A percentile compares a stretch with the other conserved stretches of the same genome.
These are phyloP conservation scores for Dysphania ambrosioides DNA, from an alignment of 148 eudicot genomes.

Conservation along the genomic window DNA sequence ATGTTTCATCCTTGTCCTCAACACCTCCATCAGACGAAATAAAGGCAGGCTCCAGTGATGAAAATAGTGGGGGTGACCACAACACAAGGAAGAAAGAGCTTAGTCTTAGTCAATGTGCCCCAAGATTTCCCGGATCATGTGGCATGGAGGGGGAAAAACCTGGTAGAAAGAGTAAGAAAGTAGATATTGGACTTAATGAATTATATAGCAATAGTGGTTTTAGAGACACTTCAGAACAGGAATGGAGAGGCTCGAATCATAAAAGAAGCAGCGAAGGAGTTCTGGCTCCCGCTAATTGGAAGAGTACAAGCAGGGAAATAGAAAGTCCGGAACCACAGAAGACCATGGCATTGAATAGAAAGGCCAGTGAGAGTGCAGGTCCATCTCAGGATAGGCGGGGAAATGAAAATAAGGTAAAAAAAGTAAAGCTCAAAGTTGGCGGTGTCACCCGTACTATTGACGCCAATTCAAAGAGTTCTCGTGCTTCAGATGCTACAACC, in stretches of 20 bases:
- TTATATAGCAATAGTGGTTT: constrained; percentile 35
- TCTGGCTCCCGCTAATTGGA: constrained; percentile 40
- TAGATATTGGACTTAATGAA: constrained; percentile 42
- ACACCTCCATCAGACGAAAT: constrained; percentile 65
- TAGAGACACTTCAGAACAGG: constrained; percentile 25
- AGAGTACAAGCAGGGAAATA: constrained; percentile 29
- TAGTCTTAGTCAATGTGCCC: constrained; percentile 65
- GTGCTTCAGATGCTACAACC: constrained; percentile 38
- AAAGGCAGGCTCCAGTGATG: constrained; percentile 66
- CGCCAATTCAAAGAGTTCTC: constrained; percentile 46
- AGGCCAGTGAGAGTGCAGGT: constrained; percentile 36
- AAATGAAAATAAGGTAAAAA: constrained; percentile 55
- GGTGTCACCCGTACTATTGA: constrained; percentile 75
- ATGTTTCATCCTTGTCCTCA: constrained; percentile 47
- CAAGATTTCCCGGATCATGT: constrained; percentile 36
- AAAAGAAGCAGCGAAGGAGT: constrained; percentile 40
- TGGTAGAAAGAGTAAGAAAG: constrained; percentile 42
- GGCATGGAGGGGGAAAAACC: constrained; percentile 42
- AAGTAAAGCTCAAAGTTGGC: constrained; percentile 82
- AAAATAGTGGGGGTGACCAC: constrained; percentile 46
- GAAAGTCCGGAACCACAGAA: constrained; percentile 40
- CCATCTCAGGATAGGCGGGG: constrained; percentile 37
- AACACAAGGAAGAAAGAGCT: constrained; percentile 57
- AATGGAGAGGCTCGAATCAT: constrained; percentile 26
- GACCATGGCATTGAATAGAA: constrained; percentile 34